Evolutionary conservation across 768 basidiomycete genomes (phyloP).

Genomic region (Arthromyces matolae): DNA sequence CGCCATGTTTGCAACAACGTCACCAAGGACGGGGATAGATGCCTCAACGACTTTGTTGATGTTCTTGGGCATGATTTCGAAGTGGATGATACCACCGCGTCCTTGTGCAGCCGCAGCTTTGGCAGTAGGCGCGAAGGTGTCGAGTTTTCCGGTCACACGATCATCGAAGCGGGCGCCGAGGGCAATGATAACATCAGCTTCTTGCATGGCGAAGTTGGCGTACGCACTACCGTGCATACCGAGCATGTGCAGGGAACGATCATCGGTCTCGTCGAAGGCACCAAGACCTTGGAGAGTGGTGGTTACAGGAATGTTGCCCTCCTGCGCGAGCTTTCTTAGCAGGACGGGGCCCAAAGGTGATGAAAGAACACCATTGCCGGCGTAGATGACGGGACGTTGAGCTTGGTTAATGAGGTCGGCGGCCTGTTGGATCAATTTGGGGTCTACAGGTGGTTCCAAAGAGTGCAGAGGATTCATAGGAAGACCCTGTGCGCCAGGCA

Average conservation of each 20-base stretch:
- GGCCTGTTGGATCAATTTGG: constrained; percentile 70
- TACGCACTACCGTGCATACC: constrained; percentile 99
- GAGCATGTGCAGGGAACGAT: constrained; percentile 90
- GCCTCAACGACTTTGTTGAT: constrained; percentile 98
- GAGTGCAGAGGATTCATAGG: constrained; percentile 70
- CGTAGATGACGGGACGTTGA: constrained; percentile 88
- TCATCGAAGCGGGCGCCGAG: constrained; percentile 97
- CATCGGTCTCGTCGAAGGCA: constrained; percentile 88
- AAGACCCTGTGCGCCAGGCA: constrained; percentile 71
- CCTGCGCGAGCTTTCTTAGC: constrained; percentile 69
- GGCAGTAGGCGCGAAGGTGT: constrained; percentile 88
- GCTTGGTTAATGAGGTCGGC: constrained; percentile 91
- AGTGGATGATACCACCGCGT: constrained; percentile 96
- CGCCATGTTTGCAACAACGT: constrained; percentile 81
- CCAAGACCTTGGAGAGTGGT: constrained; percentile 96
- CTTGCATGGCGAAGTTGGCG: constrained; percentile 96
- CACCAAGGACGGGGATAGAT: constrained; percentile 89
- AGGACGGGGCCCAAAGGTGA: constrained; percentile 79
- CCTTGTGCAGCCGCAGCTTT: constrained; percentile 80
- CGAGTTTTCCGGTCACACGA: constrained; percentile 91
- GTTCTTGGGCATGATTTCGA: constrained; percentile 98
- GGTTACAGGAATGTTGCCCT: constrained; percentile 94
- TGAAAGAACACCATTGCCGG: constrained; percentile 86
- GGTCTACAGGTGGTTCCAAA: constrained; percentile 56
- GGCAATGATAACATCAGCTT: constrained; percentile 96